Conservation (phyloP, 208 protist genomes). For the Naegleria lovaniensis region DNA sequence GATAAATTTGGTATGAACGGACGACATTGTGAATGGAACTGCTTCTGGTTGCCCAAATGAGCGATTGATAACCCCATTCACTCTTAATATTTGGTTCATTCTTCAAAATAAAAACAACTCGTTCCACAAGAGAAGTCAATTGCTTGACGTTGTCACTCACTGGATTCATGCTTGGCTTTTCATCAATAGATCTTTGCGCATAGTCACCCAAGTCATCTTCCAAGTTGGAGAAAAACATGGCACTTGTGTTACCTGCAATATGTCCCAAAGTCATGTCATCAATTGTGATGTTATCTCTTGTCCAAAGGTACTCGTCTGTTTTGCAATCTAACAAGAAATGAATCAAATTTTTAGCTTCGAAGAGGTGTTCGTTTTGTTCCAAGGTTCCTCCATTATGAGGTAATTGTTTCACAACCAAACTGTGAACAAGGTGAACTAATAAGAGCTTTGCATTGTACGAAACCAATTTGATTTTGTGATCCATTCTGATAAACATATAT, state of each 20-base stretch:
- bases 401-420: constrained; percentile 5
- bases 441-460: background rate
- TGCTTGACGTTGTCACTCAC: background rate
- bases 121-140: background rate
- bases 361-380: background rate
- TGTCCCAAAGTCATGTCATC: background rate
- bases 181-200: background rate
- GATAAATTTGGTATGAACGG: constrained; percentile 19
- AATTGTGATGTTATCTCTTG: background rate
- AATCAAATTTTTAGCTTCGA: background rate
- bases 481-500: constrained; percentile 2
- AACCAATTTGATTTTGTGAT: background rate
- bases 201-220: background rate
- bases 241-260: background rate
- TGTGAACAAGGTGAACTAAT: background rate
- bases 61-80: background rate
- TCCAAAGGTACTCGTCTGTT: background rate
- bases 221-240: background rate
- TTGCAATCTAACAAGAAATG: background rate
- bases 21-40: background rate
- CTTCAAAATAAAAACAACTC: background rate
- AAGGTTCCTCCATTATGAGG: background rate
- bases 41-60: background rate
- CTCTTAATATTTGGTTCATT: constrained; percentile 3
- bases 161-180: background rate